These are phyloP conservation scores for Myriosclerotinia scirpicola DNA, from an alignment of 2,329 filamentous ascomycete species.

Conservation along the genomic window DNA sequence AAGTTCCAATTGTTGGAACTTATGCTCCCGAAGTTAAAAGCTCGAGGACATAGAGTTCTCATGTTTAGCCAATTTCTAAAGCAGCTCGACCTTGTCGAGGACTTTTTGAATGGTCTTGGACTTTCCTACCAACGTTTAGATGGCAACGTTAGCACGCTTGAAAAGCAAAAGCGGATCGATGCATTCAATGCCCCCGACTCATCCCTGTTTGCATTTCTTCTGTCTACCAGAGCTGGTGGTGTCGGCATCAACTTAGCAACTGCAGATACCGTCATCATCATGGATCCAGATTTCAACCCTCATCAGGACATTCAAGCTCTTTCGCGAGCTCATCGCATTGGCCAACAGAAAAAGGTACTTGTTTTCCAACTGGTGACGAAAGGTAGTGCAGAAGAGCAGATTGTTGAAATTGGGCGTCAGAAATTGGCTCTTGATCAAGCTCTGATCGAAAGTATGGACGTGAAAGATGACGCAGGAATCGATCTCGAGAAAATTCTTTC, in stretches of 20 bases:
- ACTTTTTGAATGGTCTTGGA: slow-evolving; percentile 78
- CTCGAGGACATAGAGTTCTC: slow-evolving; percentile 83
- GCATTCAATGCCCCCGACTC: slow-evolving; percentile 86
- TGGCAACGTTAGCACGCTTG: slow-evolving; percentile 73
- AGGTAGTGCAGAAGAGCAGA: slow-evolving; percentile 87
- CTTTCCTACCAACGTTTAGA: slow-evolving; percentile 79
- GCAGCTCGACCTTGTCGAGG: slow-evolving; percentile 86
- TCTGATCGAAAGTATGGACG: slow-evolving; percentile 87
- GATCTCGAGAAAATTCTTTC: slow-evolving; percentile 86
- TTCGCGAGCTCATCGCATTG: slow-evolving; percentile 91
- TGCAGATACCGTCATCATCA: slow-evolving; percentile 95
- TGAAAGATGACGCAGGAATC: slow-evolving; percentile 72
- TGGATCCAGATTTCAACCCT: slow-evolving; percentile 55
- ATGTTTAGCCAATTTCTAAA: slow-evolving; percentile 95
- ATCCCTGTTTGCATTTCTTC: slow-evolving; percentile 80
- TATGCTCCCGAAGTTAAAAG: slow-evolving; percentile 82
- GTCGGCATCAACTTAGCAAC: slow-evolving; percentile 97
- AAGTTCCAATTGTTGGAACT: slow-evolving; percentile 83
- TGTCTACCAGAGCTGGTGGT: slow-evolving; percentile 92
- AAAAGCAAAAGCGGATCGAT: slow-evolving; percentile 95
- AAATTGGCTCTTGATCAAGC: slow-evolving; percentile 97
- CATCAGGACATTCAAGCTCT: slow-evolving; percentile 97
- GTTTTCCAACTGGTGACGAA: slow-evolving; percentile 95
- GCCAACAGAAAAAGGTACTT: slow-evolving; percentile 92
- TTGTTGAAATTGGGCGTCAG: slow-evolving; percentile 90